These are phyloP conservation scores for Thielaviopsis punctulata DNA, from an alignment of 2,329 filamentous ascomycete genomes.

Conservation along the genomic window DNA sequence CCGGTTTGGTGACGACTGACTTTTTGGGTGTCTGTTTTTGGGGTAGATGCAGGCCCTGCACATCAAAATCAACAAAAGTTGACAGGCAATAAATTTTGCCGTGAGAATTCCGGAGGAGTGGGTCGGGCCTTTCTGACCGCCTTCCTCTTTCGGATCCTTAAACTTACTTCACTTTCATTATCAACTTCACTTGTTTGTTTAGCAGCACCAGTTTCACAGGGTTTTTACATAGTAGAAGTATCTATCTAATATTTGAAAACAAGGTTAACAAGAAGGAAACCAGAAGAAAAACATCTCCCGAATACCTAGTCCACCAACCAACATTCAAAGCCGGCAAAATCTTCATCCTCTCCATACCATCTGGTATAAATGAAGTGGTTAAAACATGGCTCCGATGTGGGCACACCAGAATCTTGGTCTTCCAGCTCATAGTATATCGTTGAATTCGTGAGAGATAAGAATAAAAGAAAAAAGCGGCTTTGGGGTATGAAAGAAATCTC, in stretches of 20 bases:
- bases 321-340: background rate
- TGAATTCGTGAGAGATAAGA: background rate
- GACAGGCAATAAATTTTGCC: background rate
- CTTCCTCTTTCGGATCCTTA: background rate
- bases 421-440: background rate
- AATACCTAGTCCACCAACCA: background rate
- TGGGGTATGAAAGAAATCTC: background rate
- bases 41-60: no score
- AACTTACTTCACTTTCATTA: no score
- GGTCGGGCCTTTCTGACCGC: conserved; percentile 1
- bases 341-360: background rate
- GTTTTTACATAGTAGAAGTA: no score
- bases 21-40: no score
- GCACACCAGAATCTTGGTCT: background rate
- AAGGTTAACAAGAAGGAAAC: background rate
- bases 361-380: background rate
- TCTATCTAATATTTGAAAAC: no score
- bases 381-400: background rate
- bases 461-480: background rate
- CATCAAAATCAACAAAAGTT: background rate
- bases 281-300: no score
- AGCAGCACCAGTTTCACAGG: no score
- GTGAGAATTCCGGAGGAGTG: background rate
- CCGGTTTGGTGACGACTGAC: background rate
- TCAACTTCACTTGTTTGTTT: no score